Evolutionary conservation across 164 flowering plant genomes (phyloP).

Genomic region (Annona cherimola): DNA sequence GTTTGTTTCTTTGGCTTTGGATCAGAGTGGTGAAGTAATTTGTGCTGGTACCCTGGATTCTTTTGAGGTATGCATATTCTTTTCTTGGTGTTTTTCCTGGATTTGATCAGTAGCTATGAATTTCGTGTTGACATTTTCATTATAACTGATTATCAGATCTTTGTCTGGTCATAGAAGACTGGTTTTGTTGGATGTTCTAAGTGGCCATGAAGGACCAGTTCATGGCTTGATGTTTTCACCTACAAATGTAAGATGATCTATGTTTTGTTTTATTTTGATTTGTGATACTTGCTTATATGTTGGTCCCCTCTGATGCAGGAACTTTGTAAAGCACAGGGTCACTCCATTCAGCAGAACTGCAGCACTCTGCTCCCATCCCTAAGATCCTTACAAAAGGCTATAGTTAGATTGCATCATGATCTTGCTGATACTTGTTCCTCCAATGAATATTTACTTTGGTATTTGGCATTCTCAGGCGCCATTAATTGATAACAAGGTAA

Average conservation of each 20-base stretch:
- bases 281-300: not conserved
- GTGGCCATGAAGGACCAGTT: constrained; percentile 98
- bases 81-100: not conserved
- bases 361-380: constrained; percentile 74
- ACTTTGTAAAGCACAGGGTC: constrained; percentile 79
- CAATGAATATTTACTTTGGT: constrained; percentile 77
- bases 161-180: constrained; percentile 99
- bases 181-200: constrained; percentile 86
- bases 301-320: constrained; percentile 39
- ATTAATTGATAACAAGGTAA: constrained; percentile 16
- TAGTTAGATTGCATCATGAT: constrained; percentile 79
- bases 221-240: constrained; percentile 97
- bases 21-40: constrained; percentile 94
- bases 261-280: not conserved
- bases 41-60: constrained; percentile 98
- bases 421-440: constrained; percentile 87
- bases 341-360: constrained; percentile 63
- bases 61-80: constrained; percentile 61
- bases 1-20: constrained; percentile 94
- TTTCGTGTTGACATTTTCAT: constrained; percentile 9
- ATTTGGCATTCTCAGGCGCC: constrained; percentile 43
- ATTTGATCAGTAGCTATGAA: not conserved
- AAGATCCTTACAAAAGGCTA: constrained; percentile 80
- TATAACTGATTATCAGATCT: constrained; percentile 45
- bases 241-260: constrained; percentile 53